Percentiles rank a stretch among this genome's conserved stretches.
Conservation (phyloP, 73 alveolate species). For the Blepharisma japonicum region DNA sequence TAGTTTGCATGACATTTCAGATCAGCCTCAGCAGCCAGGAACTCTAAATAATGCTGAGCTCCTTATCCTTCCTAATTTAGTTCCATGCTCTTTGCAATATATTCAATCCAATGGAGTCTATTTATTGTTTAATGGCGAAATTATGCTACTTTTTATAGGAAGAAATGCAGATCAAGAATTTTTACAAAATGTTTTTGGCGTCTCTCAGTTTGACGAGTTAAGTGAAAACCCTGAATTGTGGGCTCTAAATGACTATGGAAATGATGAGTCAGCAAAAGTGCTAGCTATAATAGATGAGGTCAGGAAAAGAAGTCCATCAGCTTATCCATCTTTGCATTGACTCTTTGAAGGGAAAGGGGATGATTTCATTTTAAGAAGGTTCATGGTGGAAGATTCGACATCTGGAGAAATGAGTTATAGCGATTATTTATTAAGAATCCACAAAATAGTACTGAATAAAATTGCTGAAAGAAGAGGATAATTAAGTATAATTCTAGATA, state of each 20-base stretch:
- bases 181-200: conserved; percentile 40
- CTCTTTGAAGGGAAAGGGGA: neutral
- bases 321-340: neutral
- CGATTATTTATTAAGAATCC: neutral
- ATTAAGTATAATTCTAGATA: too few relatives aligned
- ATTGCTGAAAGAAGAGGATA: neutral
- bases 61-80: conserved; percentile 42
- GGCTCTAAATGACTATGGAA: neutral
- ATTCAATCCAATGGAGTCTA: conserved; percentile 34
- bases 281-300: neutral
- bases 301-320: neutral
- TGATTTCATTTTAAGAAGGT: neutral
- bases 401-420: neutral
- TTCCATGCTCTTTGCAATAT: conserved; percentile 11
- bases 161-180: conserved; percentile 23
- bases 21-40: conserved; percentile 31
- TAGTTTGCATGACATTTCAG: conserved; percentile 38
- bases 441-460: neutral
- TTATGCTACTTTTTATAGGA: conserved; percentile 42
- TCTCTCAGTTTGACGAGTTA: conserved; percentile 28
- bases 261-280: neutral
- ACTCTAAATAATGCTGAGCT: conserved; percentile 36
- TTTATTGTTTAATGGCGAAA: conserved; percentile 52
- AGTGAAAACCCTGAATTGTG: neutral
- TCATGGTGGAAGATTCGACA: conserved; percentile 1